Conservation (phyloP, 228 moss, liverwort and hornwort species). For the Sphagnum fallax region DNA sequence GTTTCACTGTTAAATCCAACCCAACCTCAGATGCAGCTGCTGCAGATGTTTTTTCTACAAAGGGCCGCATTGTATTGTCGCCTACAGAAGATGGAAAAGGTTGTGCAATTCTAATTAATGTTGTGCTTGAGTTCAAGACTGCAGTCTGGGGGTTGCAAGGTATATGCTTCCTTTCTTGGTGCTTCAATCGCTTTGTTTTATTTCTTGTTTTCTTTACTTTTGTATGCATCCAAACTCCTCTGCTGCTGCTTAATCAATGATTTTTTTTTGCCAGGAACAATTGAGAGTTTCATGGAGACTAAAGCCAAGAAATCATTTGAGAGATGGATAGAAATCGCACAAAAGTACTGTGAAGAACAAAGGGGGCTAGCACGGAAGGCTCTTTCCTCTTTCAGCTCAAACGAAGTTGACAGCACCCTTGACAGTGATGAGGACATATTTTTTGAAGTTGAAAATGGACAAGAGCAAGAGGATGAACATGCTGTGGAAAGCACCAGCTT, state of each 20-base stretch:
- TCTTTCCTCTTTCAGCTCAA: constrained; percentile 12
- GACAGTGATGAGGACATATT: constrained; percentile 37
- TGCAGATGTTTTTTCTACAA: constrained; percentile 20
- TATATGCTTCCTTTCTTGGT: background rate
- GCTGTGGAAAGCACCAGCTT: background rate
- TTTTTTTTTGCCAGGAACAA: constrained; percentile 16
- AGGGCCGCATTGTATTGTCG: constrained; percentile 28
- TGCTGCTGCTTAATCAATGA: background rate
- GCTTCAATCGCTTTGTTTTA: background rate
- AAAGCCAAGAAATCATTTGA: constrained; percentile 45
- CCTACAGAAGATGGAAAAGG: constrained; percentile 29
- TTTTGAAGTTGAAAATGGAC: constrained; percentile 37
- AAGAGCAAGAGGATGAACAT: constrained; percentile 1
- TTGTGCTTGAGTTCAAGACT: constrained; percentile 36
- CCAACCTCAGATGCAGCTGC: constrained; percentile 28
- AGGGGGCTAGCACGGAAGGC: constrained; percentile 17
- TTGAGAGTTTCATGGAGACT: constrained; percentile 46
- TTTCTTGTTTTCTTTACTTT: background rate
- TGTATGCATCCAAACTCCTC: background rate
- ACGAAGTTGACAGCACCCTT: constrained; percentile 8
- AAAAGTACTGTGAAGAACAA: constrained; percentile 35
- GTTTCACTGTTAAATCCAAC: constrained; percentile 35
- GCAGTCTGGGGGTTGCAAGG: constrained; percentile 51
- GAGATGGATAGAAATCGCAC: constrained; percentile 44
- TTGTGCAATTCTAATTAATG: constrained; percentile 21